Conservation (phyloP, 352 stramenopile genomes). For the Phytophthora nicotianae region DNA sequence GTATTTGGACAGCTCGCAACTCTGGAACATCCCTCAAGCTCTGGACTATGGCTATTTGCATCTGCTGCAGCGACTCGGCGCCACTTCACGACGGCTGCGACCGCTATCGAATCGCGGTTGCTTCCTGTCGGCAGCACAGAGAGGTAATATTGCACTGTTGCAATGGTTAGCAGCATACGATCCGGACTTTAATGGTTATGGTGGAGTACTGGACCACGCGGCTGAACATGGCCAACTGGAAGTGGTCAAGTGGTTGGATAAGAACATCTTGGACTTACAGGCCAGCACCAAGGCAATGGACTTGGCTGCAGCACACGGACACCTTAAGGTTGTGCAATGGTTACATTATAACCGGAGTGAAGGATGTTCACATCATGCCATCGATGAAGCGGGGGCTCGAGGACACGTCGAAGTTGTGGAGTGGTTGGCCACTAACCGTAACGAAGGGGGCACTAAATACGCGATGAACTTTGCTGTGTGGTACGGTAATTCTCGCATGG, state of each 20-base stretch:
- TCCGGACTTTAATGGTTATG: conserved; percentile 16
- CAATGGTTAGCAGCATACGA: conserved; percentile 36
- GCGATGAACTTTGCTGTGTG: conserved; percentile 46
- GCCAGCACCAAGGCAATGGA: conserved; percentile 38
- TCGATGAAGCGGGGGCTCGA: conserved; percentile 35
- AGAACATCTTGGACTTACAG: conserved; percentile 16
- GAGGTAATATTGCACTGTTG: conserved; percentile 26
- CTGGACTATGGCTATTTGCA: conserved; percentile 37
- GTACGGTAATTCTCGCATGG: conserved; percentile 40
- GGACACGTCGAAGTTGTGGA: conserved; percentile 38
- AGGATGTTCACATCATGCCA: conserved; percentile 37
- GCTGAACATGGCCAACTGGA: conserved; percentile 38
- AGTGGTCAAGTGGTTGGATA: conserved; percentile 39
- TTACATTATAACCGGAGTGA: conserved; percentile 42
- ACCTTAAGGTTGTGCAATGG: conserved; percentile 60
- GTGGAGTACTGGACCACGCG: conserved; percentile 33
- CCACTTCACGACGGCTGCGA: conserved; percentile 23
- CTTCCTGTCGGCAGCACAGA: conserved; percentile 35
- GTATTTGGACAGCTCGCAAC: conserved; percentile 29
- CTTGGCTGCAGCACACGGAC: conserved; percentile 38
- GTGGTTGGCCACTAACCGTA: conserved; percentile 34
- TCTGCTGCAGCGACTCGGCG: conserved; percentile 35
- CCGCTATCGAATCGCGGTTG: conserved; percentile 28
- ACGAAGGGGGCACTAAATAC: conserved; percentile 41
- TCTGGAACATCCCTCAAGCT: conserved; percentile 38